Base-by-base conservation (phyloP, 2,329 filamentous ascomycete genomes). In the Acrodontium crateriforme region DNA sequence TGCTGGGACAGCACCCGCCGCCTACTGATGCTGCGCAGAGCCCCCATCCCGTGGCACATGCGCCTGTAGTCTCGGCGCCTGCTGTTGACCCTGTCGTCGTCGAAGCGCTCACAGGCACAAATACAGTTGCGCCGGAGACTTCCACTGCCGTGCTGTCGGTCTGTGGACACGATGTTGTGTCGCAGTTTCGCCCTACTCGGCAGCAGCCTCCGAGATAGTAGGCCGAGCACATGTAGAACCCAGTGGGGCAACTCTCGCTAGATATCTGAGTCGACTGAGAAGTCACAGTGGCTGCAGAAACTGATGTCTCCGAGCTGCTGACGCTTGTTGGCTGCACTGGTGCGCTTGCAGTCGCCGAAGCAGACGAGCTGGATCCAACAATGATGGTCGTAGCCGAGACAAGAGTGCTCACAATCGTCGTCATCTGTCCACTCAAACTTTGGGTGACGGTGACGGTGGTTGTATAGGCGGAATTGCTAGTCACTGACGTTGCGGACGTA, bases 191-290 rank as follows among this genome's bases (percentile, higher is more conserved):
- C 2, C 83, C 85, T 0, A 82, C 84, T 32, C 79, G 78, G 57
- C 87, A 95, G 59, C 87, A 95, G 12, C 83, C 83, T 9, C 80
- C 83, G 2, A 68, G 61, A 34, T 85, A 82, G 34, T 74, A 74
- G 2, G 87, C 87, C 2, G 76, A 71, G 54, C 87, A 95, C 27
- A 82, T 77, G 54, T 95, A 95, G 62, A 85, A 95, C 2, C 85
- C 85, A 0, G 77, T 85, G 0, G 87, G 87, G 44, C 87, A 95
- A 42, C 67, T 46, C 24, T 35, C 46, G 17, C 41, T 46, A 5
- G 44, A 41, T 1, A 60, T 49, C 9, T 60, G 52, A 5, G 53
- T 50, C 5, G 48, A 41, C 1, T 53, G 55, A 9, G 51, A 28
- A 6, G 24, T 31, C 8, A 44, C 28, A 7, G 15, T 30, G 23